Conservation (phyloP, 2,329 filamentous ascomycete species). For the Colletotrichum echinochloae region DNA sequence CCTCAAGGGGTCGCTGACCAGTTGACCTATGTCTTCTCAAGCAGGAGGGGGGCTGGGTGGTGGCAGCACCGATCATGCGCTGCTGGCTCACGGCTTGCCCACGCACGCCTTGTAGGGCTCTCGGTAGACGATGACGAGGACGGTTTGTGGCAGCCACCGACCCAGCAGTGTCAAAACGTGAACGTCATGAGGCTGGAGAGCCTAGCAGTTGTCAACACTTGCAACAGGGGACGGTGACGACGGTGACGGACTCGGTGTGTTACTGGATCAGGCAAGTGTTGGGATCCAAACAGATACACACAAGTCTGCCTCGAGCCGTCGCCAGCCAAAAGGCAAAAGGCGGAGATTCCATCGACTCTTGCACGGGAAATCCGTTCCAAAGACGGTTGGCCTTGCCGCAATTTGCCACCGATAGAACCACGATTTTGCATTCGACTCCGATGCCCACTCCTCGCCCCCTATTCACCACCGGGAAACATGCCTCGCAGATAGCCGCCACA, state of each 20-base stretch:
- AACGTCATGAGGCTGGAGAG: not conserved
- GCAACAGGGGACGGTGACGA: not conserved
- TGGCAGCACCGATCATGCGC: not conserved
- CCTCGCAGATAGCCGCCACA: no score
- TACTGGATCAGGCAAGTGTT: not conserved
- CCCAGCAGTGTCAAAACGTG: not conserved
- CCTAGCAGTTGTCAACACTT: not conserved
- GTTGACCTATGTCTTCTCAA: not conserved
- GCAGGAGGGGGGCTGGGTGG: not conserved
- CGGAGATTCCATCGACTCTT: not conserved
- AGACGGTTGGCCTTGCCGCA: not conserved
- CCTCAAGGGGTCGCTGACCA: not conserved
- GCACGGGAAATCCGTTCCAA: no score
- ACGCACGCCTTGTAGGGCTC: constrained; percentile 14
- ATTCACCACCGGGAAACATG: not conserved
- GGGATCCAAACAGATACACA: not conserved
- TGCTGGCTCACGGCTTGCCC: not conserved
- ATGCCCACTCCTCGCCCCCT: not conserved
- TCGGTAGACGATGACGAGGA: constrained; percentile 2
- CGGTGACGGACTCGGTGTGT: not conserved
- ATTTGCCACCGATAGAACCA: not conserved
- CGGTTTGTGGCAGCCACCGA: not conserved
- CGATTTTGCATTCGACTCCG: not conserved
- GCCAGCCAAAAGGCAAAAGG: not conserved
- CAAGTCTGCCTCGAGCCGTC: not conserved